Evolutionary conservation across 2,329 filamentous ascomycete genomes (phyloP).

Genomic region (Diaporthe helianthi): DNA sequence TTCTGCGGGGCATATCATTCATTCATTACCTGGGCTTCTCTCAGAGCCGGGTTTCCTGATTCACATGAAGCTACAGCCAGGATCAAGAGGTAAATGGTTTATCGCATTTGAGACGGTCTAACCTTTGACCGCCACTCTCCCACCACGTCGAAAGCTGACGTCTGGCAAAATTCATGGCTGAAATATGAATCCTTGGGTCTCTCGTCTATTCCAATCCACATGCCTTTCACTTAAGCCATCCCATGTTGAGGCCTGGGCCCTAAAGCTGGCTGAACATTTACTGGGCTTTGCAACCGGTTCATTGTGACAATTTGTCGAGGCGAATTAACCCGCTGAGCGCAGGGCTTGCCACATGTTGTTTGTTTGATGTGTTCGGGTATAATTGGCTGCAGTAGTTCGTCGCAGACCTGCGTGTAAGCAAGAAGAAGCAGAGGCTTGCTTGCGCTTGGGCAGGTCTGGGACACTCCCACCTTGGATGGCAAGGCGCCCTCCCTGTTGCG

Average conservation of each 20-base stretch:
- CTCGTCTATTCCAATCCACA: not conserved
- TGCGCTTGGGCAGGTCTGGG: not conserved
- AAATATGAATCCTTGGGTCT: not conserved
- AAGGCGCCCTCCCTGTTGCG: not conserved
- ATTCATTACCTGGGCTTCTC: not conserved
- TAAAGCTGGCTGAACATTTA: not conserved
- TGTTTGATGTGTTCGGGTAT: slow-evolving; percentile 6
- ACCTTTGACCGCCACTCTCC: not conserved
- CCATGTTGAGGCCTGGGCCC: not conserved
- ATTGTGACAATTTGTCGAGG: not conserved
- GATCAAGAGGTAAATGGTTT: not conserved
- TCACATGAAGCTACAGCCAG: not conserved
- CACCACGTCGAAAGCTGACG: not conserved
- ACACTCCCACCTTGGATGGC: not conserved
- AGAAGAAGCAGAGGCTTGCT: not conserved
- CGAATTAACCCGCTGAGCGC: not conserved
- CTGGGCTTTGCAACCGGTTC: not conserved
- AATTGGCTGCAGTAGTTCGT: not conserved
- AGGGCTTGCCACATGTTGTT: not conserved
- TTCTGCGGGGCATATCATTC: no score
- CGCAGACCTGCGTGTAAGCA: not conserved
- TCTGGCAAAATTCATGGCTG: not conserved
- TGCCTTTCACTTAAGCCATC: no score
- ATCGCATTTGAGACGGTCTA: not conserved
- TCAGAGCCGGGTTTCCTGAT: not conserved